A percentile compares a stretch with the other conserved stretches of the same genome.
These are phyloP conservation scores for Scenedesmus sp. DNA, from an alignment of 163 green algal genomes.

Conservation along the genomic window DNA sequence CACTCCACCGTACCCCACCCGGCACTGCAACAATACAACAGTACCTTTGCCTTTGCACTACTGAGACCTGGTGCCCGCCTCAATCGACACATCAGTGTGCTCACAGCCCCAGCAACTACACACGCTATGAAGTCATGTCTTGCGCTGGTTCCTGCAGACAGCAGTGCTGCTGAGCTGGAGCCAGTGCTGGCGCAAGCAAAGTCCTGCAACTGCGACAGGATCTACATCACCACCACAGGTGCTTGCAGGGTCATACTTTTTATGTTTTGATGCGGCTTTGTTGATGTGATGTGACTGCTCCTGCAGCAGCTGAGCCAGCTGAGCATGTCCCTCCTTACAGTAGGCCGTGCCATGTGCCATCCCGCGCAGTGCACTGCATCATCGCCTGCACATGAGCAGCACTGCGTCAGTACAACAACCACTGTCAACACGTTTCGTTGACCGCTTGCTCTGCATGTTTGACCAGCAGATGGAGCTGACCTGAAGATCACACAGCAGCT, in stretches of 20 bases:
- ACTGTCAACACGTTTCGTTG: neutral
- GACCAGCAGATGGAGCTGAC: neutral
- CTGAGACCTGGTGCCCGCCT: neutral
- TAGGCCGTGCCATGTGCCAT: neutral
- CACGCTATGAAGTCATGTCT: neutral
- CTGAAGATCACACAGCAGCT: slow-evolving; percentile 15
- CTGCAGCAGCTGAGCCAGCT: neutral
- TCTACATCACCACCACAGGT: slow-evolving; percentile 16
- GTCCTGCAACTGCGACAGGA: neutral
- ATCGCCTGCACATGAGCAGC: neutral
- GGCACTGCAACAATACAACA: neutral
- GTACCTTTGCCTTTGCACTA: neutral
- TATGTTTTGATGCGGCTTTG: no score
- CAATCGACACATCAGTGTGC: neutral
- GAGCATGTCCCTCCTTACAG: neutral
- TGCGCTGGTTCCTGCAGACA: neutral
- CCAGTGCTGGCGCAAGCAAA: slow-evolving; percentile 1
- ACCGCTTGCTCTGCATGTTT: neutral
- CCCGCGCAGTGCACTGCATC: neutral
- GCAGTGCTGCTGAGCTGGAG: neutral
- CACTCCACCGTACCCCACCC: neutral
- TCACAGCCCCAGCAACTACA: neutral
- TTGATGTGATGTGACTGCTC: no score
- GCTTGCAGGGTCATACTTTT: neutral
- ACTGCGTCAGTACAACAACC: neutral